Evolutionary conservation across 2,329 filamentous ascomycete species (phyloP), one percentile per base, ranked within the genome.

Genomic region (Monosporascus ibericus): DNA sequence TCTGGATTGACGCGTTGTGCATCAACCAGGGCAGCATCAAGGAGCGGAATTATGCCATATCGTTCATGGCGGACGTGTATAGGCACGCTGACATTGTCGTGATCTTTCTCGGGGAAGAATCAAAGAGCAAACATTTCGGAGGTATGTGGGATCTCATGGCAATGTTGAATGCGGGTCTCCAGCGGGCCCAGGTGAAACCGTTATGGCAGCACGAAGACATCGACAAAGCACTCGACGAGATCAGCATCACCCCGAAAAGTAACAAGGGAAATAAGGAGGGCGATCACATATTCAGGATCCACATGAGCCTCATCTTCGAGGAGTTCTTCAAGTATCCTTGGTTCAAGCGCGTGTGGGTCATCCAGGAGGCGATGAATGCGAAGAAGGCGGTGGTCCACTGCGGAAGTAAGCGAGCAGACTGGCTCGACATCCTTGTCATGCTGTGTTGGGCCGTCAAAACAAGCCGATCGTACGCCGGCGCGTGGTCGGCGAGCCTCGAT

Each of bases 21-120:
- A 51, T 51, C 20, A 51, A 51, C 27, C 49, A 51, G n/a, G 49
- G 49, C 17, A 51, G 49, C 25, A 51, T 51, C 20, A 40, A 44
- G 37, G 49, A 51, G n/a, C 30, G 49, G 1, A 51, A 51, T 42
- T 47, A 51, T 20, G 49, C 49, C 39, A 51, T 51, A n/a, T 44
- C 49, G 2, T 51, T 51, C 42, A 51, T 51, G 40, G 49, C 47
- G 15, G 49, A 51, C 18, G 42, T 51, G 2, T 51, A 51, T 20
- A 51, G 40, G n/a, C 38, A 15, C 22, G 40, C 49, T 24, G 37
- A 37, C 18, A 27, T 20, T 5, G 49, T 51, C 14, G 27, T 51
- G 15, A n/a, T 51, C 8, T 51, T 51, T 18, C 25, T 51, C n/a
- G 49, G 49, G 18, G 49, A 51, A 27, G 42, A 47, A 8, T 37